phyloP scores from a whole-genome alignment of 331 rosid species.

The Ulmus americana region DNA sequence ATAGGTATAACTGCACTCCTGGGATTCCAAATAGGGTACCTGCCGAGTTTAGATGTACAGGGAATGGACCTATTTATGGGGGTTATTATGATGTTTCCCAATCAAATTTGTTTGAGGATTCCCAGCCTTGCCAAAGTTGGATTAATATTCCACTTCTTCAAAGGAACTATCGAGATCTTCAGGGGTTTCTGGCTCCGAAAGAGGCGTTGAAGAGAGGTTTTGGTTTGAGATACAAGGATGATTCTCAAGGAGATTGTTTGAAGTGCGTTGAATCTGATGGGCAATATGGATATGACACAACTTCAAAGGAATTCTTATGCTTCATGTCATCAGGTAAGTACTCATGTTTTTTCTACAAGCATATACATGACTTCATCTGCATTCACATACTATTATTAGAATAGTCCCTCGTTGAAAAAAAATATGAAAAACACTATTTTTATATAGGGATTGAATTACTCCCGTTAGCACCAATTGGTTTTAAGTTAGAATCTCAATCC shows the following conservation, averaged over 20 bases:
- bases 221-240: background rate
- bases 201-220: slow-evolving; percentile 5
- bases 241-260: background rate
- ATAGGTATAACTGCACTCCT: background rate
- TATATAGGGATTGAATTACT: too few species aligned
- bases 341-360: background rate
- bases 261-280: background rate
- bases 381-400: background rate
- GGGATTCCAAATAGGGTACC: background rate
- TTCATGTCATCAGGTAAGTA: background rate
- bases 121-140: background rate
- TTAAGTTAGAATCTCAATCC: background rate
- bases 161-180: background rate
- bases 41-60: background rate
- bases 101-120: background rate
- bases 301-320: background rate
- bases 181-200: background rate
- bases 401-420: background rate
- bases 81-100: background rate
- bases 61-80: background rate
- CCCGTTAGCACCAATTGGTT: too few species aligned
- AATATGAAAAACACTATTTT: background rate
- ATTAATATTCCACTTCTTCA: background rate
- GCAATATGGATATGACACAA: background rate
- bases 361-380: background rate